Conservation (phyloP, 2,329 filamentous ascomycete genomes). For the Xylariaceae sp. region DNA sequence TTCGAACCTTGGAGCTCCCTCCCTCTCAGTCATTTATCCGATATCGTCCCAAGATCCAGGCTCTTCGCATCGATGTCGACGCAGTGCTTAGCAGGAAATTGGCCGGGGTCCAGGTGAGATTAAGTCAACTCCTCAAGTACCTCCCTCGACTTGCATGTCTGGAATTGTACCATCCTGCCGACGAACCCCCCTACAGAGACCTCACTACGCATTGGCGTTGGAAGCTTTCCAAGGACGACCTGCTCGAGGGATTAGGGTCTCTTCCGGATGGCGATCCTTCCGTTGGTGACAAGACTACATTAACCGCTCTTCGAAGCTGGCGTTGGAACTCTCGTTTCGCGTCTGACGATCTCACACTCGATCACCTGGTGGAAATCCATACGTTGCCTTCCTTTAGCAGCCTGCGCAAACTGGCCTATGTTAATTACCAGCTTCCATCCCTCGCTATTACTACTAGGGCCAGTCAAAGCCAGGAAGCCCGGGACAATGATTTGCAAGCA, state of each 20-base stretch:
- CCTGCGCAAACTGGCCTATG: conserved; percentile 55
- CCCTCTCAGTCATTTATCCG: conserved; percentile 50
- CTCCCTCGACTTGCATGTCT: conserved; percentile 66
- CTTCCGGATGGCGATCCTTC: conserved; percentile 41
- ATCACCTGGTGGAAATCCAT: conserved; percentile 52
- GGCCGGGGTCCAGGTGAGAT: conserved; percentile 40
- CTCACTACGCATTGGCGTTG: conserved; percentile 58
- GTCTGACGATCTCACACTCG: conserved; percentile 43
- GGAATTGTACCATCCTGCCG: conserved; percentile 66
- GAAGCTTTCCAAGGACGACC: conserved; percentile 54
- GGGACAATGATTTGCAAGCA: conserved; percentile 29
- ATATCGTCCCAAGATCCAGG: conserved; percentile 67
- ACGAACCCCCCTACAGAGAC: conserved; percentile 62
- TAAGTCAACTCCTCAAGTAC: conserved; percentile 56
- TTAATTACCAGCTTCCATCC: conserved; percentile 59
- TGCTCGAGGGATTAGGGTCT: conserved; percentile 62
- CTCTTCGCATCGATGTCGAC: conserved; percentile 64
- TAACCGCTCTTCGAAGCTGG: conserved; percentile 49
- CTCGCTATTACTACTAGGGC: conserved; percentile 20
- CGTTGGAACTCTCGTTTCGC: conserved; percentile 57
- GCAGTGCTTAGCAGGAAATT: conserved; percentile 29
- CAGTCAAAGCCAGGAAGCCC: conserved; percentile 27
- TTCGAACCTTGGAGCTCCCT: conserved; percentile 38
- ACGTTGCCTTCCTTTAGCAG: conserved; percentile 50
- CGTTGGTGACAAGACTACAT: conserved; percentile 34